Conservation (phyloP, 1,284 basidiomycete genomes). For the Schizophyllum amplum region DNA sequence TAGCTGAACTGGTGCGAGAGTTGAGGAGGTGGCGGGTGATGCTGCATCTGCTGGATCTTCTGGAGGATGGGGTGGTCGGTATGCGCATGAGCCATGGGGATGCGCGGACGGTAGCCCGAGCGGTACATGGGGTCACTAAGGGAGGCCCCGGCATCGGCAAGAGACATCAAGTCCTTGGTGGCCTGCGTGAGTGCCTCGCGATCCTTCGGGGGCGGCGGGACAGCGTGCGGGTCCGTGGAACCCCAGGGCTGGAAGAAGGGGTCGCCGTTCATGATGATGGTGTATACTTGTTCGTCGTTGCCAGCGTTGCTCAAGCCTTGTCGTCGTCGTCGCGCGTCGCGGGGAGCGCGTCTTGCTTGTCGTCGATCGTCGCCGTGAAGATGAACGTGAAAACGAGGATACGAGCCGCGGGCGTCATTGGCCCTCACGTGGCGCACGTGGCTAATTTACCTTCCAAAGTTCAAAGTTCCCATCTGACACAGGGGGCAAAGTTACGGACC, state of each 20-base stretch:
- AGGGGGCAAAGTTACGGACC: no score
- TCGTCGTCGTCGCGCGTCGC: neutral
- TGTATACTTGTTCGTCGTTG: no score
- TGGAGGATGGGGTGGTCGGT: neutral
- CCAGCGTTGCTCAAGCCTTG: no score
- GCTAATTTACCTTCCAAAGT: no score
- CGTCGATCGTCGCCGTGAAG: neutral
- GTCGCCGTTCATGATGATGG: neutral
- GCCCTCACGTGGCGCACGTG: neutral
- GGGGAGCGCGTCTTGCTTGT: neutral
- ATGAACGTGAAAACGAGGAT: neutral
- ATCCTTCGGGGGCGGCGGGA: constrained; percentile 2
- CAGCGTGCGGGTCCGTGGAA: neutral
- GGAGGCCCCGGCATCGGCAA: constrained; percentile 6
- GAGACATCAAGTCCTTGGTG: constrained; percentile 16
- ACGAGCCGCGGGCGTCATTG: neutral
- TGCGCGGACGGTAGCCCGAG: constrained; percentile 3
- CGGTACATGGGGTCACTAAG: neutral
- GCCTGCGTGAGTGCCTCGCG: constrained; percentile 11
- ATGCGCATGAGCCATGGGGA: neutral
- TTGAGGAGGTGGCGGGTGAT: neutral
- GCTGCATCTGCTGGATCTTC: neutral
- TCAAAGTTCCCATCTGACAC: no score
- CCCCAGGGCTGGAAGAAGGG: neutral
- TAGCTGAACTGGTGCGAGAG: neutral